phyloP scores from a whole-genome alignment of 192 early-diverging fungal species.

The Podila horticola region DNA sequence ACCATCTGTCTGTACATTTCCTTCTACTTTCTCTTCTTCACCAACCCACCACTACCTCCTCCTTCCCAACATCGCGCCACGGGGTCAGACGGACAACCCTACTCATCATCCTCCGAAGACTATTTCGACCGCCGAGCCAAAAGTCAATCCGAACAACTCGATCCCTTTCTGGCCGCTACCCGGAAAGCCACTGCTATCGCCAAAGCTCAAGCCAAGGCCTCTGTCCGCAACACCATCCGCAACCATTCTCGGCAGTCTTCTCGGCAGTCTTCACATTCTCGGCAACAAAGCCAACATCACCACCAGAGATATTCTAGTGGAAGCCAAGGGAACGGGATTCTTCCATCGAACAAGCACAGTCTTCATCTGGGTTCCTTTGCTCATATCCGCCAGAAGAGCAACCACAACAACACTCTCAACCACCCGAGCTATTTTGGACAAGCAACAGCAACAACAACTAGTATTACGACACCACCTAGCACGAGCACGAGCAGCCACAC shows the following conservation, averaged over 20 bases:
- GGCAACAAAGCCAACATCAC: background rate
- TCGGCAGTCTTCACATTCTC: background rate
- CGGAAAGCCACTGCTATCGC: slow-evolving; percentile 36
- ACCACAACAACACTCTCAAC: background rate
- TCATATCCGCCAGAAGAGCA: slow-evolving; percentile 2
- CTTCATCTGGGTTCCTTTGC: background rate
- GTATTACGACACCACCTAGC: background rate
- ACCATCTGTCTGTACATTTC: slow-evolving; percentile 53
- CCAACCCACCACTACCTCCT: background rate
- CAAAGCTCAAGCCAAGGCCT: slow-evolving; percentile 30
- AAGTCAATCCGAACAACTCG: slow-evolving; percentile 44
- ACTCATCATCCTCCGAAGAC: slow-evolving; percentile 2
- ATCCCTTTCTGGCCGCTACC: slow-evolving; percentile 41
- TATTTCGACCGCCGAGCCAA: slow-evolving; percentile 30
- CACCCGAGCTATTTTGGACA: background rate
- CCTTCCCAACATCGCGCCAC: background rate
- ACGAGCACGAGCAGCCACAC: slow-evolving; percentile 3
- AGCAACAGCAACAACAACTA: background rate
- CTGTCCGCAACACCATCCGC: slow-evolving; percentile 24
- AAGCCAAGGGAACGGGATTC: background rate
- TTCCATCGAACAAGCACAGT: background rate
- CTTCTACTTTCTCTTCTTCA: slow-evolving; percentile 53
- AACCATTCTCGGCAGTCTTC: slow-evolving; percentile 12
- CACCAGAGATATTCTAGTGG: too few species aligned
- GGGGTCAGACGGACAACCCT: slow-evolving; percentile 2